Base-by-base conservation (phyloP, 495 filamentous ascomycete species). In the Aspergillus homomorphus region DNA sequence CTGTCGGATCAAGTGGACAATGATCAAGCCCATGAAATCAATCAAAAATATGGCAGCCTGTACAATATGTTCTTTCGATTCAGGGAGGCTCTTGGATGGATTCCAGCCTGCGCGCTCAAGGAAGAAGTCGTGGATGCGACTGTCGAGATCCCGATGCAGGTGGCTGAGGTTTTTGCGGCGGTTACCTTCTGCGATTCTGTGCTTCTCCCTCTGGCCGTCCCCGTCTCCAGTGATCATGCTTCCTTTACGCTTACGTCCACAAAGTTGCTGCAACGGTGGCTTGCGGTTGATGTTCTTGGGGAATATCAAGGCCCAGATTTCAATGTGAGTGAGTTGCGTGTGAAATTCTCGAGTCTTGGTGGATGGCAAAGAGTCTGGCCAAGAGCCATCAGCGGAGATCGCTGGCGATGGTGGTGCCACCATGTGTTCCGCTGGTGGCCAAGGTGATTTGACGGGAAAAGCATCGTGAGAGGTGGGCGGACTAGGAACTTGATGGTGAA, bases 1-100 rank as follows among this genome's bases (percentile, higher is more conserved):
- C 58, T 71, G 68, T 48, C 69, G 66, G 53, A 77, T 69, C n/a
- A 77, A 60, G 50, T 72, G 65, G 16, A 74, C 61, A 38, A 79
- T 77, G 44, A 79, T 72, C 28, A 69, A 52, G 28, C 71, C 65
- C 70, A 77, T 72, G 60, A 77, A 77, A 55, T 79, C 76, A 41
- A 79, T 71, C 2, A 77, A 63, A 54, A 69, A 73, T 51, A 79
- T 71, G 10, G 76, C 73, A 9, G 69, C 76, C 62, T 79, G 73
- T 15, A 77, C 72, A 20, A 79, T 79, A 57, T 79, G 76, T 53
- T 79, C 76, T 66, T 79, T 79, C 24, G 76, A 79, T 38, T 77
- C 71, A 1, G 73, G 69, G 18, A 77, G 66, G 58, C 71, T 77
- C 67, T 79, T 79, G 16, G 71, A 68, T 14, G 69, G 73, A 51